Conservation (phyloP, 306 rosid genomes). For the Albizia julibrissin region DNA sequence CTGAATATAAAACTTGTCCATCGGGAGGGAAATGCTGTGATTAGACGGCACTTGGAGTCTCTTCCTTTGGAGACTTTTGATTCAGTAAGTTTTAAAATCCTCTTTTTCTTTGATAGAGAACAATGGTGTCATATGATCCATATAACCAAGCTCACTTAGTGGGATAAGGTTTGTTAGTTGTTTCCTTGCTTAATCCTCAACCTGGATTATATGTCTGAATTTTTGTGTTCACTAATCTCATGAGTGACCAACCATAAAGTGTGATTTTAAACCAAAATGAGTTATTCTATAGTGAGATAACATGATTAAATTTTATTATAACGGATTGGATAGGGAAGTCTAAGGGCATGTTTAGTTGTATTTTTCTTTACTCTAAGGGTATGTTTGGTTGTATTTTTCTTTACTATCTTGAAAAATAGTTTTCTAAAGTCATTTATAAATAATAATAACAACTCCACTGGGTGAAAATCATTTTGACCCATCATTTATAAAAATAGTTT, state of each 20-base stretch:
- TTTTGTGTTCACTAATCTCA: constrained; percentile 11
- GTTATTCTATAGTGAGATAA: neutral
- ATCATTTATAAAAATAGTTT: neutral
- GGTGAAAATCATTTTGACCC: neutral
- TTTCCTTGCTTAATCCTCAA: neutral
- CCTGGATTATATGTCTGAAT: neutral
- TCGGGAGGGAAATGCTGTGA: constrained; percentile 92
- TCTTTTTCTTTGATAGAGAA: constrained; percentile 27
- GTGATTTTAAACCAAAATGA: neutral
- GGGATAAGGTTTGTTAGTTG: neutral
- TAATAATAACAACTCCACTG: no score
- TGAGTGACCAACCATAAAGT: constrained; percentile 7
- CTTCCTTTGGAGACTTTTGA: constrained; percentile 98
- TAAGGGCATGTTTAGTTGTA: no score
- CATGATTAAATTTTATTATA: neutral
- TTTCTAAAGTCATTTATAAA: no score
- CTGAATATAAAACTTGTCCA: constrained; percentile 87
- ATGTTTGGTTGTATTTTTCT: no score
- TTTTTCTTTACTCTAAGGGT: no score
- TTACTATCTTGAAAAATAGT: no score
- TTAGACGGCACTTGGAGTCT: constrained; percentile 84
- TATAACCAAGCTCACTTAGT: neutral
- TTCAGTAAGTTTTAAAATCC: constrained; percentile 63
- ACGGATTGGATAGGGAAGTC: neutral
- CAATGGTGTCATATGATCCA: neutral